phyloP scores from a whole-genome alignment of 2,329 filamentous ascomycete species.

The Trichophyton benhamiae region DNA sequence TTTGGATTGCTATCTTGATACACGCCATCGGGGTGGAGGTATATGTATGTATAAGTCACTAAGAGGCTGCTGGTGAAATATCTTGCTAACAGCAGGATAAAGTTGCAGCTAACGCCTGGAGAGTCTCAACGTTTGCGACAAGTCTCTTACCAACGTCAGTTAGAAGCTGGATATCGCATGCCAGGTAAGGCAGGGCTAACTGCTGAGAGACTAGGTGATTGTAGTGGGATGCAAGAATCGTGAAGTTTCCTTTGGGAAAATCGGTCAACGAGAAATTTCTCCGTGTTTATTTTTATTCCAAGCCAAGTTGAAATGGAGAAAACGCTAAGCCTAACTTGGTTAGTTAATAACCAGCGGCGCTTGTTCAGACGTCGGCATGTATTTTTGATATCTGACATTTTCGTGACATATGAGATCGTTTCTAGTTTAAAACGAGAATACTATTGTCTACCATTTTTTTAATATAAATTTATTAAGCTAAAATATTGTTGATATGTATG shows the following conservation, averaged over 20 bases:
- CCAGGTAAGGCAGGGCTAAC: slow-evolving; percentile 39
- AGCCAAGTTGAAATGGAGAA: neutral
- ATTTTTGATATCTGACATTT: too few relatives aligned
- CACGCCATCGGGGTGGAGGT: slow-evolving; percentile 41
- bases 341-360: neutral
- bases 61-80: neutral
- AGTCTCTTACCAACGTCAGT: slow-evolving; percentile 45
- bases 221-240: neutral
- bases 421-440: too few relatives aligned
- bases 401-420: too few relatives aligned
- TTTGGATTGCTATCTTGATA: slow-evolving; percentile 35
- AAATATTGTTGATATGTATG: neutral
- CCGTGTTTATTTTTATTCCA: too few relatives aligned
- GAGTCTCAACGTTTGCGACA: slow-evolving; percentile 43
- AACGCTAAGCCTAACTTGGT: neutral
- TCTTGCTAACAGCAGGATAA: neutral
- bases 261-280: too few relatives aligned
- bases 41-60: slow-evolving; percentile 21
- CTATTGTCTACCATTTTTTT: neutral
- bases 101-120: slow-evolving; percentile 36
- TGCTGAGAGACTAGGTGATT: slow-evolving; percentile 31
- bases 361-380: neutral
- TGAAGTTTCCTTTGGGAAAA: neutral
- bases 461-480: neutral
- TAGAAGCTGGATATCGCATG: slow-evolving; percentile 41